Base-by-base conservation (phyloP, 139 green algal genomes). In the Chlamydomonas eustigma region DNA sequence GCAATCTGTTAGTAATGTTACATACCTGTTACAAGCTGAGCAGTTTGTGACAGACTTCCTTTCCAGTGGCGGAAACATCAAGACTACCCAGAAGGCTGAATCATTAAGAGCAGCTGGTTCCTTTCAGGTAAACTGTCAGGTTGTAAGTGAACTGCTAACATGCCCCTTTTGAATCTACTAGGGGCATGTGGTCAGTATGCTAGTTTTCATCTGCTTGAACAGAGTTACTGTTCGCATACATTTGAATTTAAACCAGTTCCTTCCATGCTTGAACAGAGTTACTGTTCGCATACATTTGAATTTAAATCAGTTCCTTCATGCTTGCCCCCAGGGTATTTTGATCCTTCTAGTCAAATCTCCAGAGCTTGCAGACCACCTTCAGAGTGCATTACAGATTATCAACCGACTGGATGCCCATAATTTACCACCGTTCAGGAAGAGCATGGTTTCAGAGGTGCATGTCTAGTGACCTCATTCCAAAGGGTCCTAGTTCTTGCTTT, bases 11-110 rank as follows among this genome's bases (percentile, higher is more conserved):
- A 64, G 52, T 0, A 1, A 58, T 8, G 37, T 38, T 37, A 39
- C 2, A 71, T 90, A 90, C 80, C 80, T 90, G 22, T 50, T 18
- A 18, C 44, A 58, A 18, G 44, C 44, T 18, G 85, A 90, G 80
- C 82, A 75, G 1, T 90, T 90, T 51, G 80, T 76, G 37, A n/a
- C 22, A 28, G 81, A 76, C 0, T 90, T 88, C 77, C 68, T 86
- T 31, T 28, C 33, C 65, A 22, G 65, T 34, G 24, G 71, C 4
- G 32, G 68, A 4, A 35, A 63, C 24, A 63, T 74, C 30, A 6
- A 38, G 65, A 44, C 58, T 5, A 31, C 33, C 18, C 12, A 30
- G 58, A 5, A 30, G 5, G 28, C 28, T 28, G 52, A 68, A 22
- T 28, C 32, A 44, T 58, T 18, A 34, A n/a, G 65, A 6, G 33